Percentiles rank a stretch among this genome's conserved stretches.
These are phyloP conservation scores for Calocybe gangraenosa DNA, from an alignment of 768 basidiomycete species.

Conservation along the genomic window DNA sequence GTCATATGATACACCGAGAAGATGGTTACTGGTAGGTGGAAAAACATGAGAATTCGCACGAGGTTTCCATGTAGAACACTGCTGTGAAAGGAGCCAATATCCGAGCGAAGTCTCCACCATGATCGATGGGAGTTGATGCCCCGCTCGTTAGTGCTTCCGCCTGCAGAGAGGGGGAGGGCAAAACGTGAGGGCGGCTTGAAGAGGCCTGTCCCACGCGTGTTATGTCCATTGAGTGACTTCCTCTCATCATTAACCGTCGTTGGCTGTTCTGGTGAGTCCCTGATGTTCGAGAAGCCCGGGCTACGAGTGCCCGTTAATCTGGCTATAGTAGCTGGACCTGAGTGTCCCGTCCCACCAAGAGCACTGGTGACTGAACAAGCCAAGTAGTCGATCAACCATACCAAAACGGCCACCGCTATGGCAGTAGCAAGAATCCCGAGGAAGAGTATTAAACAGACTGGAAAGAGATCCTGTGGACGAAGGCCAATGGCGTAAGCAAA, in stretches of 20 bases:
- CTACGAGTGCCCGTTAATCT: constrained; percentile 30
- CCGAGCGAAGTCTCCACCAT: constrained; percentile 55
- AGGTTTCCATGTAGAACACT: constrained; percentile 87
- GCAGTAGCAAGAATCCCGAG: constrained; percentile 71
- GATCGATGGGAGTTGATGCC: constrained; percentile 33
- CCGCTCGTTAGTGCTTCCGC: constrained; percentile 25
- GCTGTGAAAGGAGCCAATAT: constrained; percentile 75
- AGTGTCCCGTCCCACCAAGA: constrained; percentile 10
- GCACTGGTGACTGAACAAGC: constrained; percentile 31
- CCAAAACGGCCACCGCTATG: constrained; percentile 60
- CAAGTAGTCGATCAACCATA: constrained; percentile 71
- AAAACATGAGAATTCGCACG: constrained; percentile 83
- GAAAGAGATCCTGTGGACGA: constrained; percentile 77
- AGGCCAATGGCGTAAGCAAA: constrained; percentile 86
- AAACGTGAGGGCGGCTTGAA: constrained; percentile 23
- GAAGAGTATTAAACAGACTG: constrained; percentile 79
- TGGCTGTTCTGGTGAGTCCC: constrained; percentile 44
- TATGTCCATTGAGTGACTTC: constrained; percentile 40
- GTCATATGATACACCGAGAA: constrained; percentile 89
- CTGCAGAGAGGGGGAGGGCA: constrained; percentile 19
- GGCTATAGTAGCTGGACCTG: constrained; percentile 14
- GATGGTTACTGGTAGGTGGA: constrained; percentile 92
- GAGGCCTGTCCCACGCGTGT: constrained; percentile 18
- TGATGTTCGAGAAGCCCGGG: constrained; percentile 38
- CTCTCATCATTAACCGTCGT: constrained; percentile 38